Percentiles rank a stretch among this genome's conserved stretches.
Evolutionary conservation across 1,284 basidiomycete species (phyloP).

Genomic region (Apiotrichum domesticum): DNA sequence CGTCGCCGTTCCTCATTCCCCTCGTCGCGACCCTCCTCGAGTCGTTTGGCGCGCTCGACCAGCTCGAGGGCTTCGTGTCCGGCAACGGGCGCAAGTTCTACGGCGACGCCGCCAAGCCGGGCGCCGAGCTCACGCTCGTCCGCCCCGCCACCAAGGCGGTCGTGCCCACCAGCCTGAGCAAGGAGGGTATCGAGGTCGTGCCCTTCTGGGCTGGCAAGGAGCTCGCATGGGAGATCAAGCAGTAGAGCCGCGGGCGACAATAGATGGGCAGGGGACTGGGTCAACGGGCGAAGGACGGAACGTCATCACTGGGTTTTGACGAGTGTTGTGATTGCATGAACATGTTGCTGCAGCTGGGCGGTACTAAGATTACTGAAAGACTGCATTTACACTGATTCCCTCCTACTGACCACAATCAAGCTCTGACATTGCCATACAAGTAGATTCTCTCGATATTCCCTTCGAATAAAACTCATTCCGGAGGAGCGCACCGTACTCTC

Average conservation of each 20-base stretch:
- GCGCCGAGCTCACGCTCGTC: slow-evolving; percentile 45
- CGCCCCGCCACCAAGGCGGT: slow-evolving; percentile 41
- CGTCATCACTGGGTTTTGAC: too few species aligned
- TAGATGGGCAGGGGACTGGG: too few species aligned
- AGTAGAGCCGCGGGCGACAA: slow-evolving; percentile 2
- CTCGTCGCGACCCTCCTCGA: slow-evolving; percentile 73
- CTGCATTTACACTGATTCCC: too few species aligned
- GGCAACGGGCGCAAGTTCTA: slow-evolving; percentile 76
- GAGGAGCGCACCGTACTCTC: too few species aligned
- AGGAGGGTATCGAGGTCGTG: slow-evolving; percentile 59
- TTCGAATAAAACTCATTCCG: too few species aligned
- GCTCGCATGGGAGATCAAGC: slow-evolving; percentile 71
- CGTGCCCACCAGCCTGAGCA: slow-evolving; percentile 52
- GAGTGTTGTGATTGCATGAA: too few species aligned
- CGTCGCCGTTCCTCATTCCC: slow-evolving; percentile 84
- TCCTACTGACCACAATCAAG: too few species aligned
- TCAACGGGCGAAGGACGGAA: too few species aligned
- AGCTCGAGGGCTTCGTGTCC: slow-evolving; percentile 71
- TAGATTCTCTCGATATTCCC: too few species aligned
- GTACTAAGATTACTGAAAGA: too few species aligned
- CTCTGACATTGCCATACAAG: too few species aligned
- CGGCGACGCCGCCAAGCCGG: slow-evolving; percentile 46
- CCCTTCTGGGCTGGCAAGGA: slow-evolving; percentile 89
- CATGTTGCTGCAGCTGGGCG: too few species aligned
- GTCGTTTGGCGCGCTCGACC: slow-evolving; percentile 74